phyloP scores from a whole-genome alignment of 225 moss, liverwort and hornwort genomes.

The Antitrichia curtipendula region DNA sequence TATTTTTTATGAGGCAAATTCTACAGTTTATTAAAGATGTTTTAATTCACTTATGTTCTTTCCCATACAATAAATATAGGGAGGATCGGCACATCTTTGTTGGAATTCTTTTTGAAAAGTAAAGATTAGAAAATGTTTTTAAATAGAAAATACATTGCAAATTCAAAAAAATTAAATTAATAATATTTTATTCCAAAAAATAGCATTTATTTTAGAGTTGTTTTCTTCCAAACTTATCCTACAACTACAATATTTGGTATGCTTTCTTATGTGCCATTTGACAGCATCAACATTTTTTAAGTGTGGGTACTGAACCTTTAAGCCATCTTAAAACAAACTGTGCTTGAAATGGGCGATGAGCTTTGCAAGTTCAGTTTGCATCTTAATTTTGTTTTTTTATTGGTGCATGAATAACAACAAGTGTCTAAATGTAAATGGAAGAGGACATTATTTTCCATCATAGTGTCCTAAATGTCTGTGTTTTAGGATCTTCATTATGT shows the following conservation, averaged over 20 bases:
- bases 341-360: background rate
- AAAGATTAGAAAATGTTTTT: accelerated
- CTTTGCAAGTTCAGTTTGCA: background rate
- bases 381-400: background rate
- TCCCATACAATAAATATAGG: background rate
- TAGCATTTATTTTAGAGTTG: background rate
- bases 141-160: background rate
- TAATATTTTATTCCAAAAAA: background rate
- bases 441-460: background rate
- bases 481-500: no score
- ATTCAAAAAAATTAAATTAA: background rate
- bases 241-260: background rate
- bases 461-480: background rate
- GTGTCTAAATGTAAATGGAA: background rate
- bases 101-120: background rate
- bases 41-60: background rate
- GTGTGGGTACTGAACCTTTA: accelerated
- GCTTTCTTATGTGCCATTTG: background rate
- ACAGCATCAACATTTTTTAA: background rate
- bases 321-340: background rate
- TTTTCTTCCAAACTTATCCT: background rate
- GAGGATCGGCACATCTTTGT: background rate
- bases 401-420: background rate
- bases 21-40: background rate
- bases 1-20: background rate